Percentiles rank a stretch among this genome's conserved stretches.
Evolutionary conservation across 2,329 filamentous ascomycete genomes (phyloP).

Genomic region (Ceratocystis destructans): DNA sequence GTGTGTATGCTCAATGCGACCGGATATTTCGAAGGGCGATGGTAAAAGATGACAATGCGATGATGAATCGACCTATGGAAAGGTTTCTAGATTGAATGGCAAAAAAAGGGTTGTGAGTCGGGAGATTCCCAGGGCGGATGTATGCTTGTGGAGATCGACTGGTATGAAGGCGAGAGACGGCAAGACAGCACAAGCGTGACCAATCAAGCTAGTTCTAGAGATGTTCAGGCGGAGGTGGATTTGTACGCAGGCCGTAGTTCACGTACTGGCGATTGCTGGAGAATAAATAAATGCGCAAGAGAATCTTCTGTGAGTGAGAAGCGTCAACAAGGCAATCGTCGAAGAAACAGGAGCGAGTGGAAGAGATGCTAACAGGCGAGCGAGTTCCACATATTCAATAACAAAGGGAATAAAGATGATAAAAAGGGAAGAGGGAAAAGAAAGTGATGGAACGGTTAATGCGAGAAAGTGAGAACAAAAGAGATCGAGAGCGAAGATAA

Average conservation of each 20-base stretch:
- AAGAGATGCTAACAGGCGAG: constrained; percentile 1
- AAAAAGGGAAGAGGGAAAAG: constrained; percentile 3
- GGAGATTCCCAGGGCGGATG: background rate
- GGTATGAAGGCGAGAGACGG: background rate
- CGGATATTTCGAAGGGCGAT: no score
- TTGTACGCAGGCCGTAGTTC: no score
- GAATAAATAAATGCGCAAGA: background rate
- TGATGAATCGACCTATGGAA: background rate
- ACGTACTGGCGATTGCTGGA: background rate
- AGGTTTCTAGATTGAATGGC: background rate
- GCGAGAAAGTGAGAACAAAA: background rate
- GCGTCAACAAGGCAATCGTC: constrained; percentile 4
- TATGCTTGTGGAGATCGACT: background rate
- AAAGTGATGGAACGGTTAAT: background rate
- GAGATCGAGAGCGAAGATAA: background rate
- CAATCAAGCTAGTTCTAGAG: background rate
- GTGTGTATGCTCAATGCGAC: no score
- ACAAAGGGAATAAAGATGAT: background rate
- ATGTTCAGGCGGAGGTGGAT: background rate
- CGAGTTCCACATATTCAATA: constrained; percentile 1
- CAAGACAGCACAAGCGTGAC: constrained; percentile 4
- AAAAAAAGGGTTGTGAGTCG: background rate
- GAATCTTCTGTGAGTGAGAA: background rate
- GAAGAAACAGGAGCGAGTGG: constrained; percentile 4
- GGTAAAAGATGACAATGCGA: background rate